phyloP scores from a whole-genome alignment of 2,329 filamentous ascomycete genomes.

The Furcasterigmium furcatum region DNA sequence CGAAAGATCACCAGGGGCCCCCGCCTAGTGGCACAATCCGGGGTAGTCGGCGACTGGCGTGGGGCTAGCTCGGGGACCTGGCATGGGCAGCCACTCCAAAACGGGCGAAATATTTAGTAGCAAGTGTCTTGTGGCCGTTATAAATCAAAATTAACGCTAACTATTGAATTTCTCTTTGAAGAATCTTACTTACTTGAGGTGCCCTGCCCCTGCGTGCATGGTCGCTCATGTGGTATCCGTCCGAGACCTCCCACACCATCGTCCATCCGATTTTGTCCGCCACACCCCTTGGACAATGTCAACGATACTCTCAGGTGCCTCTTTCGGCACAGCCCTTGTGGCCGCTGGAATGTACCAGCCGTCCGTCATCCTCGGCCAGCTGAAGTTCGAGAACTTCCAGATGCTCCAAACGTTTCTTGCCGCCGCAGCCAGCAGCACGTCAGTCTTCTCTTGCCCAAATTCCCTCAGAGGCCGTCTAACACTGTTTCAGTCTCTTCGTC shows the following conservation, averaged over 20 bases:
- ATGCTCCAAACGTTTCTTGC: conserved; percentile 65
- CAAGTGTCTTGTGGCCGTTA: too few relatives aligned
- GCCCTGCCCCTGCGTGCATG: too few relatives aligned
- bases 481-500: conserved; percentile 40
- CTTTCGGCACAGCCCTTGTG: conserved; percentile 60
- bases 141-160: too few relatives aligned
- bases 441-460: conserved; percentile 24
- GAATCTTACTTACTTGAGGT: too few relatives aligned
- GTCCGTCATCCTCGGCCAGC: conserved; percentile 56
- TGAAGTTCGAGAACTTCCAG: conserved; percentile 58
- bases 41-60: background rate
- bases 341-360: conserved; percentile 59
- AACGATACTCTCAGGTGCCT: conserved; percentile 45
- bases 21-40: background rate
- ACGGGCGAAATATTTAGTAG: too few relatives aligned
- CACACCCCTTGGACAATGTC: conserved; percentile 13
- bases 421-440: conserved; percentile 61
- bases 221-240: too few relatives aligned
- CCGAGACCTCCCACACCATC: too few relatives aligned
- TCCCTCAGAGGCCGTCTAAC: background rate
- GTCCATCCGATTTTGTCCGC: background rate
- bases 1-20: too few relatives aligned
- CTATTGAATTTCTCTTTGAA: too few relatives aligned
- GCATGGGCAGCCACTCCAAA: background rate
- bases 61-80: background rate